Evolutionary conservation across 257 asterid species (phyloP).

Genomic region (Petrea volubilis): DNA sequence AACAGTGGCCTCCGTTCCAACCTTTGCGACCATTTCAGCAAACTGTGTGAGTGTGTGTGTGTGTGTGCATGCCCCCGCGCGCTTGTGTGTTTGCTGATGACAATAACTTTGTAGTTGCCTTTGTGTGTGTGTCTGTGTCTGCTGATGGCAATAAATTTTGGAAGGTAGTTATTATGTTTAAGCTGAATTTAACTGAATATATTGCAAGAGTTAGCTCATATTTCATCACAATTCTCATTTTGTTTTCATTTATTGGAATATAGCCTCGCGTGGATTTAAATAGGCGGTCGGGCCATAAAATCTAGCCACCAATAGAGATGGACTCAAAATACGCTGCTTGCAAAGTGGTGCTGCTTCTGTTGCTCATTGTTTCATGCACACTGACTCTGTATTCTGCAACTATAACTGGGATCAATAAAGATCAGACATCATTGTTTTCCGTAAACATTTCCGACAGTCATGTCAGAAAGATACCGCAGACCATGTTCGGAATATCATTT

Average conservation of each 20-base stretch:
- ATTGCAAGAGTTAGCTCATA: conserved; percentile 10
- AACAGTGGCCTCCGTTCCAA: no score
- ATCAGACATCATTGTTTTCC: conserved; percentile 52
- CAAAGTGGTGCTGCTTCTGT: conserved; percentile 33
- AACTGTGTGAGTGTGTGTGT: no score
- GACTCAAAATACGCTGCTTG: conserved; percentile 31
- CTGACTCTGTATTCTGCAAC: conserved; percentile 37
- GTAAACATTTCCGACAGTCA: conserved; percentile 57
- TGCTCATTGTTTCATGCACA: conserved; percentile 32
- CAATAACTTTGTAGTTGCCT: no score
- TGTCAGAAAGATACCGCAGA: conserved; percentile 50
- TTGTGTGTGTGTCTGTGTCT: conserved; percentile 12
- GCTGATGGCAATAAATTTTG: conserved; percentile 23
- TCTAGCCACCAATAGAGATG: conserved; percentile 47
- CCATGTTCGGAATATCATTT: conserved; percentile 82
- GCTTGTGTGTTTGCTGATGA: no score
- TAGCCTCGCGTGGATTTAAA: conserved; percentile 12
- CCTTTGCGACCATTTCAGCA: no score
- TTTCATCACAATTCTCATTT: neutral
- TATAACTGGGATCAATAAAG: conserved; percentile 37
- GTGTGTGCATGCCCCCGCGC: no score
- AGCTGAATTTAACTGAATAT: conserved; percentile 12
- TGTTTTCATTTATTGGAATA: neutral
- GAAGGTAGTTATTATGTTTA: conserved; percentile 36
- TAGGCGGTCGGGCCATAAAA: conserved; percentile 21